These are phyloP conservation scores for Floccularia luteovirens DNA, from an alignment of 768 basidiomycete species.

Conservation along the genomic window DNA sequence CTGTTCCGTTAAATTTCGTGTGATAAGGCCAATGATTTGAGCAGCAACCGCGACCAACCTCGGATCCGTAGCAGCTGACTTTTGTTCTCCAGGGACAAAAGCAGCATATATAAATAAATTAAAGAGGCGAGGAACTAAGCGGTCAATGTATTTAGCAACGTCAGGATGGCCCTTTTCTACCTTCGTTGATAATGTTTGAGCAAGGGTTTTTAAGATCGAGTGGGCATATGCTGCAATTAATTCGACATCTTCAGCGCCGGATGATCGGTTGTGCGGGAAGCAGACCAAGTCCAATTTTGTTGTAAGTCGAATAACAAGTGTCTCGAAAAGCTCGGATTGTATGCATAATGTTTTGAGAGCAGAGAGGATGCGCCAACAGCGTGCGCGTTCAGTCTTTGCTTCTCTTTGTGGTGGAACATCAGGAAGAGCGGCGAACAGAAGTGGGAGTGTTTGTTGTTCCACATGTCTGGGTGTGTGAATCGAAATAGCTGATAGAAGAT, in stretches of 20 bases:
- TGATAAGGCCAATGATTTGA: conserved; percentile 59
- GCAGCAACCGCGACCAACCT: conserved; percentile 57
- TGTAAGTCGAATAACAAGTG: conserved; percentile 66
- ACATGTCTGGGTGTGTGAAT: conserved; percentile 54
- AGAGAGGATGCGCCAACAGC: conserved; percentile 60
- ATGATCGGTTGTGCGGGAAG: conserved; percentile 13
- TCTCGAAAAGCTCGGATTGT: conserved; percentile 76
- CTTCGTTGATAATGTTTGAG: conserved; percentile 46
- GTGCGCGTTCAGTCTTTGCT: conserved; percentile 45
- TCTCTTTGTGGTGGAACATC: conserved; percentile 51
- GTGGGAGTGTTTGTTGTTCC: conserved; percentile 68
- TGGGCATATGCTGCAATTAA: conserved; percentile 78
- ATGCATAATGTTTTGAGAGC: conserved; percentile 68
- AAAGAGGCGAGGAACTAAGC: conserved; percentile 64
- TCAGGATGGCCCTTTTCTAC: conserved; percentile 53
- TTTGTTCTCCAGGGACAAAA: conserved; percentile 16
- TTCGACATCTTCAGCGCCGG: conserved; percentile 35
- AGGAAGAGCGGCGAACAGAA: conserved; percentile 72
- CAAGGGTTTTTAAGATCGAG: conserved; percentile 68
- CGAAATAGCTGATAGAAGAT: conserved; percentile 59
- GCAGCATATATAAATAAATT: conserved; percentile 47
- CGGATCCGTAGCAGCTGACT: conserved; percentile 28
- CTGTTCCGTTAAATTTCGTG: conserved; percentile 57
- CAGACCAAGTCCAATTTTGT: conserved; percentile 74
- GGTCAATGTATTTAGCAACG: conserved; percentile 73